Conservation (phyloP, 345 rosid genomes). For the Boechera stricta region DNA sequence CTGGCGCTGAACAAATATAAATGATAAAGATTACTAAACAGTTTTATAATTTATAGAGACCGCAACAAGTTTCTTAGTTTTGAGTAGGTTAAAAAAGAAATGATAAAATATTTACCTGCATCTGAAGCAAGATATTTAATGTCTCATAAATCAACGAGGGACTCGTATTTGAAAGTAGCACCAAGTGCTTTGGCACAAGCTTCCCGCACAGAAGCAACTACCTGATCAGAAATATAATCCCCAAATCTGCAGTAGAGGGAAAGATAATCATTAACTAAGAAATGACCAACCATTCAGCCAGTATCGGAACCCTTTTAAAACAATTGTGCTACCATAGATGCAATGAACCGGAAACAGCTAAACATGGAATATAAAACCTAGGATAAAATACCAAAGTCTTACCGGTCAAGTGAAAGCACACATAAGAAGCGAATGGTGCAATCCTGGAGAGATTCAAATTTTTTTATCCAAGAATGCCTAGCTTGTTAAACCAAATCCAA, state of each 20-base stretch:
- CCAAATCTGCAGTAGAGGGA: constrained; percentile 75
- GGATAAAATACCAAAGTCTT: constrained; percentile 40
- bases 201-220: constrained; percentile 99
- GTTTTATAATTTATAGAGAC: constrained; percentile 24
- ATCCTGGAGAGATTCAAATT: constrained; percentile 95
- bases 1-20: constrained; percentile 77
- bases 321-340: constrained; percentile 13
- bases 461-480: constrained; percentile 86
- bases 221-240: constrained; percentile 98
- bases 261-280: constrained; percentile 31
- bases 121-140: constrained; percentile 82
- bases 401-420: constrained; percentile 94
- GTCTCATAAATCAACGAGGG: constrained; percentile 81
- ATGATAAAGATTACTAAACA: constrained; percentile 48
- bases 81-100: constrained; percentile 27
- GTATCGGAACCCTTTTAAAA: constrained; percentile 3
- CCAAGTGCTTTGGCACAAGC: constrained; percentile 99
- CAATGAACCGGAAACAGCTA: constrained; percentile 24
- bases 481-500: constrained; percentile 74
- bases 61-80: constrained; percentile 25
- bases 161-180: constrained; percentile 89
- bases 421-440: constrained; percentile 95
- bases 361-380: constrained; percentile 15
- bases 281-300: constrained; percentile 26
- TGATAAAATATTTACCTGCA: constrained; percentile 76